Evolutionary conservation across 768 basidiomycete genomes (phyloP), one percentile per base, ranked within the genome.

Genomic region (Serpula lacrymans): DNA sequence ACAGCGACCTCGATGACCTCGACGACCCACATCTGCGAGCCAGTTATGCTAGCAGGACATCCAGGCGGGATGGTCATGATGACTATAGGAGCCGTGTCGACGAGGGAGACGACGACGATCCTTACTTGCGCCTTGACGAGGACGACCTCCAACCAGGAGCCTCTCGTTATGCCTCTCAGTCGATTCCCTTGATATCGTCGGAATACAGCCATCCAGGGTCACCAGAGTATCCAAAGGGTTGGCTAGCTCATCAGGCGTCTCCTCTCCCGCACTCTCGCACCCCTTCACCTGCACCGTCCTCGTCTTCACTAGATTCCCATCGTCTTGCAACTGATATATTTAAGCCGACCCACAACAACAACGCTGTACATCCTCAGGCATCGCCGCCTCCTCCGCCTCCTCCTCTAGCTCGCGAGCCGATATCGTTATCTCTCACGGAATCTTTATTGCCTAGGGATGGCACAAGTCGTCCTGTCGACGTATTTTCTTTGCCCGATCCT

Each of bases 371-470:
- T 20, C 73, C 68, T 26, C 69, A 67, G 48, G 24, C 39, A 3
- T 67, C 58, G 22, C 53, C 64, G 5, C 70, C 54, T 1, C 54
- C 62, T 1, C 68, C 60, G 20, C 68, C 70, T 7, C 70, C 67
- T 26, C 74, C 71, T 23, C 74, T 73, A 7, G 62, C 70, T 3
- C 66, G 55, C 44, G 49, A 70, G 37, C 67, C 74, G 20, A 64
- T 73, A 25, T 78, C 80, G n/a, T 63, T 84, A 41, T 81, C 83
- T 11, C 65, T 91, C n/a, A 88, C 84, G 3, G 78, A 88, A 52
- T 88, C 88, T 3, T 68, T 91, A 6, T 70, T 91, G 5, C 88
- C 86, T 13, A 66, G 87, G 42, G 86, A 87, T 46, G 84, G 84
- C 21, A 67, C 67, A 30, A 60, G 75, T 16, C 74, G 83, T 34